Base-by-base conservation (phyloP, 306 rosid genomes). In the Aeschynomene evenia region DNA sequence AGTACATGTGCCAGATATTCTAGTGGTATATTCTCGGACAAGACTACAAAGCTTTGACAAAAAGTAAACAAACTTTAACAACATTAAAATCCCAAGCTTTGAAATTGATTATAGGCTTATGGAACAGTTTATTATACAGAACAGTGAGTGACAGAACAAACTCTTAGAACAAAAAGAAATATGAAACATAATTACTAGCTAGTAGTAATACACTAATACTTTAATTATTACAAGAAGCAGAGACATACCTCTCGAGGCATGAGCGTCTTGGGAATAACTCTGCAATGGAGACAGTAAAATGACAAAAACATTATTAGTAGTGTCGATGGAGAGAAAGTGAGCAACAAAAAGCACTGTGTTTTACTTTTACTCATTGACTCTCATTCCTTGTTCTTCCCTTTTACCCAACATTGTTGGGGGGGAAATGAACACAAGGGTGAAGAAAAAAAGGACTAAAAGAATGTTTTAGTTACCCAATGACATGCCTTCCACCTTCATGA, bases 251-350 rank as follows among this genome's bases (percentile, higher is more conserved):
- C 98, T 90, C 96, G 86, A 90, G 98, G 97, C 97, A 94, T 94
- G 90, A 94, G 98, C 74, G 98, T 90, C 92, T 88, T 94, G 88
- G 98, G 98, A 88, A 94, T 94, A 74, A 94, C 97, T 78, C 98
- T 94, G 96, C 81, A 79, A 77, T 81, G 72, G 79, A 81, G 91
- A 88, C 92, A 90, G 78, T 81, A 79, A 86, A 65, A 84, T 73
- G 91, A 88, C 93, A 86, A 83, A 73, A 12, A 4, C 13, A 40
- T 9, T 4, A 10, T 39, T 43, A n/a, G 66, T 78, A 88, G 88
- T 74, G 66, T 76, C 63, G 66, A 74, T 62, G 66, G 39, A 58
- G 39, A 58, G 60, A 77, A 81, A 68, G 76, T 70, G 70, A 69
- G 55, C 79, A 52, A 55, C 19, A 4, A 20, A 64, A 31, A 45